Evolutionary conservation across 768 basidiomycete species (phyloP), one percentile per base, ranked within the genome.

Genomic region (Lactarius hengduanensis): DNA sequence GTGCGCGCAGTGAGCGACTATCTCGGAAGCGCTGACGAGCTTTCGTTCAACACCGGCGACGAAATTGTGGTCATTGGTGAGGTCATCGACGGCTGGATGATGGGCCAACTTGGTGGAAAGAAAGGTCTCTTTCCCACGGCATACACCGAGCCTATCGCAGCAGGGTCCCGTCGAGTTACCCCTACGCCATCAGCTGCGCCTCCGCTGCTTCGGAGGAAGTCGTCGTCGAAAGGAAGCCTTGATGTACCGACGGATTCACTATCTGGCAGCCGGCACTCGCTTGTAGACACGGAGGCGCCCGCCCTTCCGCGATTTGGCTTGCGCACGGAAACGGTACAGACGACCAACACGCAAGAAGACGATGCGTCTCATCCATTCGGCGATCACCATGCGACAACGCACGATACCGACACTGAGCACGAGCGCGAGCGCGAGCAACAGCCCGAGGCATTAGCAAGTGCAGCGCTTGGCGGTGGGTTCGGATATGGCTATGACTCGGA

Each of bases 81-180:
- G 74, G 91, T 94, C 0, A 79, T 93, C 40, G 90, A 92, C 68
- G 93, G 86, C 66, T 96, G 94, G 94, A 96, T 92, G 90, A 84
- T 94, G 79, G 94, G 94, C 8, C 86, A 90, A 73, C 74, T 86
- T 40, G 77, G 83, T 63, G 92, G 91, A 2, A 80, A 80, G 68
- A 86, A 82, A 60, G 94, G 94, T 16, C 74, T 96, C 50, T 96
- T 97, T 81, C 94, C 94, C 0, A 82, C 85, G 1, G 82, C 86
- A 7, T 90, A 93, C 75, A 88, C 86, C 10, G 90, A 93, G 70
- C 62, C 65, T 4, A 69, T 78, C 60, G 73, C 78, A 34, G 72
- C 82, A 30, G 59, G 75, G 3, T 71, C 74, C 4, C 73, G 6
- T 67, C 75, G 26, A n/a, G 38, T 62, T 26, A 11, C 13, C 54